phyloP scores from a whole-genome alignment of 495 filamentous ascomycete species.

The Talaromyces adpressus region DNA sequence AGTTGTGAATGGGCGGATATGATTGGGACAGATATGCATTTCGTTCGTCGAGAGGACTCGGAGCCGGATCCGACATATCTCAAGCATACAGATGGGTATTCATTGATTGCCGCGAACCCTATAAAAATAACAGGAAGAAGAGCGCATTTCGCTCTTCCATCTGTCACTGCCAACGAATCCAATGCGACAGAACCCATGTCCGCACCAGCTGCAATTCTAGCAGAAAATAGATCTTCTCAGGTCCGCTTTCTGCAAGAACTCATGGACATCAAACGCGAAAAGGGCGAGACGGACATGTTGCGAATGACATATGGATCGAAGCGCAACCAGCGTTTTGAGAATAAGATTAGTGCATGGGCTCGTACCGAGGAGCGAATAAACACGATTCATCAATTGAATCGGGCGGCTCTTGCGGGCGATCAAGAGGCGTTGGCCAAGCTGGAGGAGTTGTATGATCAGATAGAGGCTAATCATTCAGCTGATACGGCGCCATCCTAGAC shows the following conservation, averaged over 20 bases:
- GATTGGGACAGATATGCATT: slow-evolving; percentile 73
- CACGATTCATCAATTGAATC: slow-evolving; percentile 26
- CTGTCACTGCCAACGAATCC: background rate
- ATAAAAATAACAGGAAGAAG: slow-evolving; percentile 42
- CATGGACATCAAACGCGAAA: slow-evolving; percentile 30
- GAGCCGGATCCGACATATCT: slow-evolving; percentile 33
- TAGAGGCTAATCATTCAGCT: slow-evolving; percentile 6
- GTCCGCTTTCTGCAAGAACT: slow-evolving; percentile 37
- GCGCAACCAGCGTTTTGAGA: slow-evolving; percentile 23
- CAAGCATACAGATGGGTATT: slow-evolving; percentile 37
- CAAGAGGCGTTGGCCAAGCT: slow-evolving; percentile 24
- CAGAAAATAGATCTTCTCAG: slow-evolving; percentile 20
- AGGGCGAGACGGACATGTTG: slow-evolving; percentile 40
- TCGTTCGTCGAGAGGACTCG: slow-evolving; percentile 44
- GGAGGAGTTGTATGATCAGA: slow-evolving; percentile 21
- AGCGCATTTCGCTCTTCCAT: slow-evolving; percentile 26
- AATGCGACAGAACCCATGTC: background rate
- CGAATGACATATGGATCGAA: slow-evolving; percentile 25
- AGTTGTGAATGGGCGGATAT: slow-evolving; percentile 70
- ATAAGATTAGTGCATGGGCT: slow-evolving; percentile 31
- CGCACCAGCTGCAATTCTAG: background rate
- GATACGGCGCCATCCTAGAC: background rate
- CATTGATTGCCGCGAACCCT: slow-evolving; percentile 55
- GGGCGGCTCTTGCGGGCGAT: slow-evolving; percentile 28
- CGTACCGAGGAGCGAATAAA: slow-evolving; percentile 33